phyloP scores from a whole-genome alignment of 495 filamentous ascomycete species.

The Podospora tetraspora region DNA sequence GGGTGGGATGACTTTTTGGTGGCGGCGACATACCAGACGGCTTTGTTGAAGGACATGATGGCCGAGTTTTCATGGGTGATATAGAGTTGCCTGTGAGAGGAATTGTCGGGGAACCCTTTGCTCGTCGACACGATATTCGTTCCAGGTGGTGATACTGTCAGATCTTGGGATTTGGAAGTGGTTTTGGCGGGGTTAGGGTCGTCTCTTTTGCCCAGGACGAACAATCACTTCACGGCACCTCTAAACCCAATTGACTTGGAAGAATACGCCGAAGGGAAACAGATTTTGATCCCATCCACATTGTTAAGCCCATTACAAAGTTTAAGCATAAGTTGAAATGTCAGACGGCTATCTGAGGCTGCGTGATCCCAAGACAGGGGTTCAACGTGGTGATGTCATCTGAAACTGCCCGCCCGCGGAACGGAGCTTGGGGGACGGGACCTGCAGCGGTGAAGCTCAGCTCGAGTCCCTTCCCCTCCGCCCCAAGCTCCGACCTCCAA shows the following conservation, averaged over 20 bases:
- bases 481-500: not conserved
- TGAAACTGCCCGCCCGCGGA: not conserved
- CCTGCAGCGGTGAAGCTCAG: not conserved
- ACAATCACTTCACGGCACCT: not conserved
- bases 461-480: not conserved
- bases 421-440: not conserved
- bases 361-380: not conserved
- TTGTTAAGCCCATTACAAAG: not conserved
- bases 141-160: not conserved
- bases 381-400: constrained; percentile 16
- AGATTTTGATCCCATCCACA: not conserved
- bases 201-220: not conserved
- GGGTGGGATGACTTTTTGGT: constrained; percentile 36
- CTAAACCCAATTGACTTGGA: not conserved
- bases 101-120: not conserved
- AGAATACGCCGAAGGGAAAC: not conserved
- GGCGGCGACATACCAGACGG: constrained; percentile 27
- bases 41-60: constrained; percentile 8
- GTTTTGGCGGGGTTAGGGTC: not conserved
- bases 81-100: not conserved
- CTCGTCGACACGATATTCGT: not conserved
- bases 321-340: not conserved
- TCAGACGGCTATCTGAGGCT: not conserved
- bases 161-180: not conserved
- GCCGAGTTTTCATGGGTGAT: not conserved